These are phyloP conservation scores for Epichloe typhina DNA, from an alignment of 2,329 filamentous ascomycete genomes.

Conservation along the genomic window DNA sequence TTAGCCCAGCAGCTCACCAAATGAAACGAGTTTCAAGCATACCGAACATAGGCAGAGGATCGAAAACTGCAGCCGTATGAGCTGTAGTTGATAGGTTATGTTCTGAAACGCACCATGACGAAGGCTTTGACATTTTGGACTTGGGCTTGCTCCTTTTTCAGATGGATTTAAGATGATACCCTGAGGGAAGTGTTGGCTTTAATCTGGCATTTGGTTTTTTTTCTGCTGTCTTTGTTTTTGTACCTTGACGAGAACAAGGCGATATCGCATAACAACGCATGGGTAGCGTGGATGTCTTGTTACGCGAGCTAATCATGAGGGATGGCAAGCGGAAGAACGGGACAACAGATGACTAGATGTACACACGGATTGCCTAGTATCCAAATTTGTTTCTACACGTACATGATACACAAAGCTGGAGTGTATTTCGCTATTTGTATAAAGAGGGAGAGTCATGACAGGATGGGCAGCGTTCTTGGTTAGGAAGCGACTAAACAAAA, in stretches of 20 bases:
- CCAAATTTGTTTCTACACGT: background rate
- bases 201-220: slow-evolving; percentile 2
- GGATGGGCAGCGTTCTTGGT: background rate
- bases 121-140: background rate
- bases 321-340: background rate
- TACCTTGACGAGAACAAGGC: background rate
- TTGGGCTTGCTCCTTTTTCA: background rate
- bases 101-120: background rate
- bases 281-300: background rate
- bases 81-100: slow-evolving; percentile 3
- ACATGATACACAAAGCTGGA: background rate
- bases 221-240: background rate
- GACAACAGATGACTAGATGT: background rate
- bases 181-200: slow-evolving; percentile 16
- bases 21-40: slow-evolving; percentile 21
- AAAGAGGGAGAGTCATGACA: background rate
- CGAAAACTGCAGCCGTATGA: slow-evolving; percentile 23
- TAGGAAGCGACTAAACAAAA: background rate
- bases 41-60: slow-evolving; percentile 18
- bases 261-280: slow-evolving; percentile 2
- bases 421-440: background rate
- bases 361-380: background rate
- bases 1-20: slow-evolving; percentile 19
- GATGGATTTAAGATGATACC: slow-evolving; percentile 25
- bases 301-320: background rate